phyloP scores from a whole-genome alignment of 2,329 filamentous ascomycete species.

The Coniochaeta sp. region DNA sequence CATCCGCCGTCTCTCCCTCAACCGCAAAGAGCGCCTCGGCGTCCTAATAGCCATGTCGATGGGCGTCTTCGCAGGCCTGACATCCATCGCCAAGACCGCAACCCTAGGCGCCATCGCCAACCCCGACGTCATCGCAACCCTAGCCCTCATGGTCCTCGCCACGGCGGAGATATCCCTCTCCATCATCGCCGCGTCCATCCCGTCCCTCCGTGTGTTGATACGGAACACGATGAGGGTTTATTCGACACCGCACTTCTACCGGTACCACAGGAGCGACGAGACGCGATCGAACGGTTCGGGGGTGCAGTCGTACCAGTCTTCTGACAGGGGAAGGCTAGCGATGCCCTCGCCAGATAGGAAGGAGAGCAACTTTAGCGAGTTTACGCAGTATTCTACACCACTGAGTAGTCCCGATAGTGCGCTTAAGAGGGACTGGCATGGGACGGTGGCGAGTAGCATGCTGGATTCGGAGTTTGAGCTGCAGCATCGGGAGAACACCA shows the following conservation, averaged over 20 bases:
- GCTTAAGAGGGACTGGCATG: neutral
- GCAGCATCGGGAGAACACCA: neutral
- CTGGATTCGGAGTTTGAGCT: neutral
- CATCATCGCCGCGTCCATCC: conserved; percentile 23
- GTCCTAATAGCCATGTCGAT: conserved; percentile 24
- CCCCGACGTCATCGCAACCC: conserved; percentile 8
- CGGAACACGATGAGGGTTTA: conserved; percentile 1
- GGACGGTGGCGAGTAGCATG: neutral
- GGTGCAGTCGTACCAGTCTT: neutral
- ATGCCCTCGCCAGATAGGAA: neutral
- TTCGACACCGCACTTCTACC: neutral
- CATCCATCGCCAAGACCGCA: conserved; percentile 18
- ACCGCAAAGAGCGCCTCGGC: conserved; percentile 20
- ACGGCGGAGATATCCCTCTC: conserved; percentile 21
- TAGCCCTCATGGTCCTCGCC: conserved; percentile 13
- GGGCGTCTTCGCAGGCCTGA: conserved; percentile 19
- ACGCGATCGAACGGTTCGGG: neutral
- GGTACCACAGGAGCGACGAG: neutral
- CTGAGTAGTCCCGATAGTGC: conserved; percentile 1
- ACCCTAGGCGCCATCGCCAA: conserved; percentile 10
- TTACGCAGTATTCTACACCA: neutral
- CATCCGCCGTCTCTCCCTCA: conserved; percentile 20
- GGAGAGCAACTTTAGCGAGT: neutral
- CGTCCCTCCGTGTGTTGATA: conserved; percentile 19
- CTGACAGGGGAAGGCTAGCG: neutral